Conservation (phyloP, 1,139 yeast species). For the Magnusiomyces sp. region DNA sequence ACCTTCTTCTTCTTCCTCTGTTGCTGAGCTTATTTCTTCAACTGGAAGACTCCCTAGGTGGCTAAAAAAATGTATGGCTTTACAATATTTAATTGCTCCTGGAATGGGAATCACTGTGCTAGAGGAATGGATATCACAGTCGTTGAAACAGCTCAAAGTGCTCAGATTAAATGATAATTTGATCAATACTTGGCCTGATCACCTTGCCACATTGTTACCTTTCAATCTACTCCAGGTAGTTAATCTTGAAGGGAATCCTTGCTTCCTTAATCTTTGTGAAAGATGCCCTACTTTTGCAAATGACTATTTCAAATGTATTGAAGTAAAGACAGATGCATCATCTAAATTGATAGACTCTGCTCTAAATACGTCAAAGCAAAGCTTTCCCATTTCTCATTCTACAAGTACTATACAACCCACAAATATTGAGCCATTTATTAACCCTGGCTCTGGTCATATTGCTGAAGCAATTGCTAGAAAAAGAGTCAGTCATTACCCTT, state of each 20-base stretch:
- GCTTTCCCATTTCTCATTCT: neutral
- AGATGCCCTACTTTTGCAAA: conserved; percentile 15
- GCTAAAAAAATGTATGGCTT: conserved; percentile 23
- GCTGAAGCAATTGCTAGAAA: too few relatives aligned
- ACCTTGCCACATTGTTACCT: conserved; percentile 21
- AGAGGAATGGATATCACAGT: conserved; percentile 27
- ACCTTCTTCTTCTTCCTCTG: conserved; percentile 15
- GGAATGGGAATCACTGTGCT: conserved; percentile 22
- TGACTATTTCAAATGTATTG: conserved; percentile 12
- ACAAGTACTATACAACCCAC: neutral
- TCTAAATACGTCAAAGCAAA: neutral
- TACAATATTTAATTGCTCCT: conserved; percentile 24
- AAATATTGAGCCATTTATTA: too few relatives aligned
- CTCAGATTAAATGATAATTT: conserved; percentile 24
- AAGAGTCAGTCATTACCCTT: too few relatives aligned
- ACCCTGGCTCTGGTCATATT: too few relatives aligned
- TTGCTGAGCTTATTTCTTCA: conserved; percentile 17
- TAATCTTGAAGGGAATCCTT: conserved; percentile 30
- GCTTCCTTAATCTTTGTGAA: conserved; percentile 14
- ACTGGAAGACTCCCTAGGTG: conserved; percentile 27
- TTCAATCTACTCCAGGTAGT: conserved; percentile 22
- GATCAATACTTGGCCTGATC: conserved; percentile 30
- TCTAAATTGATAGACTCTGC: neutral
- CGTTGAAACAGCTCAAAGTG: conserved; percentile 20
- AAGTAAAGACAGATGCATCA: neutral